These are phyloP conservation scores for Collybiopsis confluens DNA, from an alignment of 768 basidiomycete species.

Conservation along the genomic window DNA sequence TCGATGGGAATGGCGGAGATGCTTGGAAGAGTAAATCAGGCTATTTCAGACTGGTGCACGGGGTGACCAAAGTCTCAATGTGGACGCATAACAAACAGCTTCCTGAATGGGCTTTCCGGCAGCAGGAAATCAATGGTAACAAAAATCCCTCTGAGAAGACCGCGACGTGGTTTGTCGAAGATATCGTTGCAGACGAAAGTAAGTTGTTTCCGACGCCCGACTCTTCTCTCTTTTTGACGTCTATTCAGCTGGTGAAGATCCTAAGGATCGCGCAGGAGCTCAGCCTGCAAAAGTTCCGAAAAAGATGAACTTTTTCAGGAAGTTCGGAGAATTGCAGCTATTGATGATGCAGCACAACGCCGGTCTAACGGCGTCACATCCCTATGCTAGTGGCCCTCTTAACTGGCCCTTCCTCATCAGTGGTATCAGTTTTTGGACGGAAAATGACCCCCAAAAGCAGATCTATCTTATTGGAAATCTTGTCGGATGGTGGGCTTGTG, in stretches of 20 bases:
- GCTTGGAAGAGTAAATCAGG: constrained; percentile 93
- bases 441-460: constrained; percentile 78
- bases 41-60: constrained; percentile 87
- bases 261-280: constrained; percentile 47
- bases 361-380: constrained; percentile 96
- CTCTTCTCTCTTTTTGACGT: constrained; percentile 6
- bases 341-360: constrained; percentile 99
- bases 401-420: constrained; percentile 97
- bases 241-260: constrained; percentile 48
- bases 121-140: constrained; percentile 97
- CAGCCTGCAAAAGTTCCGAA: constrained; percentile 66
- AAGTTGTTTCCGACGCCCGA: constrained; percentile 22
- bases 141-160: constrained; percentile 82
- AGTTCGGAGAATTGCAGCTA: constrained; percentile 89
- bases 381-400: constrained; percentile 92
- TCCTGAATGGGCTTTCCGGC: constrained; percentile 96
- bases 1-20: constrained; percentile 72
- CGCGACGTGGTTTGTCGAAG: constrained; percentile 86
- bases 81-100: constrained; percentile 87
- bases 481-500: constrained; percentile 92
- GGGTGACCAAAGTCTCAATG: constrained; percentile 85
- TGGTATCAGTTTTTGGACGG: constrained; percentile 99
- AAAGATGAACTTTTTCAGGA: constrained; percentile 87
- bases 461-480: constrained; percentile 97
- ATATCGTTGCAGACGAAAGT: constrained; percentile 74